These are phyloP conservation scores for Neonothopanus nambi DNA, from an alignment of 1,284 basidiomycete species.

Conservation along the genomic window DNA sequence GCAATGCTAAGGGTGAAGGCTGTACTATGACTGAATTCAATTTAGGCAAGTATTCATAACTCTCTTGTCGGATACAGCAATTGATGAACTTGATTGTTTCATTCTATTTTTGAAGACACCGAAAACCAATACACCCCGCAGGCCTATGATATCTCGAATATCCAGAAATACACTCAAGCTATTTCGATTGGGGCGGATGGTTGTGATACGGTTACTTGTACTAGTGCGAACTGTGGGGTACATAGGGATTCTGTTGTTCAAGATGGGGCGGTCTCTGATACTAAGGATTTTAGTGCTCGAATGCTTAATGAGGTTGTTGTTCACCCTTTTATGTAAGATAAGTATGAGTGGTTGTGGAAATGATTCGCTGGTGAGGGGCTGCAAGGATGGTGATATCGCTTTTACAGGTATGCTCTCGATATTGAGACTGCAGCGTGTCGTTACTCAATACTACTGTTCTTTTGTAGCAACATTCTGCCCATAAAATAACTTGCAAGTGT, in stretches of 20 bases:
- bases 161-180: slow-evolving; percentile 43
- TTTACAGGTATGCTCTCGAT: slow-evolving; percentile 2
- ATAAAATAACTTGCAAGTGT: too few species aligned
- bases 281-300: slow-evolving; percentile 24
- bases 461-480: too few species aligned
- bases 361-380: slow-evolving; percentile 15
- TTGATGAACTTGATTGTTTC: neutral
- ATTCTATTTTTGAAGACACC: slow-evolving; percentile 26
- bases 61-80: neutral
- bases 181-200: slow-evolving; percentile 34
- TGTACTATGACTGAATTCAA: slow-evolving; percentile 42
- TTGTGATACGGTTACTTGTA: slow-evolving; percentile 40
- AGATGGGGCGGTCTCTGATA: neutral
- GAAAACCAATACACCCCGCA: slow-evolving; percentile 34
- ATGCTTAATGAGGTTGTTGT: slow-evolving; percentile 26
- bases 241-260: neutral
- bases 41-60: slow-evolving; percentile 22
- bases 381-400: slow-evolving; percentile 3
- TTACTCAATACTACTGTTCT: too few species aligned
- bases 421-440: too few species aligned
- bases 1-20: slow-evolving; percentile 36
- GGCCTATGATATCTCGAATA: slow-evolving; percentile 45
- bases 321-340: slow-evolving; percentile 9
- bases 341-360: slow-evolving; percentile 14
- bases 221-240: slow-evolving; percentile 34